phyloP scores from a whole-genome alignment of 192 early-diverging fungal species.

The Coemansia sp. region DNA sequence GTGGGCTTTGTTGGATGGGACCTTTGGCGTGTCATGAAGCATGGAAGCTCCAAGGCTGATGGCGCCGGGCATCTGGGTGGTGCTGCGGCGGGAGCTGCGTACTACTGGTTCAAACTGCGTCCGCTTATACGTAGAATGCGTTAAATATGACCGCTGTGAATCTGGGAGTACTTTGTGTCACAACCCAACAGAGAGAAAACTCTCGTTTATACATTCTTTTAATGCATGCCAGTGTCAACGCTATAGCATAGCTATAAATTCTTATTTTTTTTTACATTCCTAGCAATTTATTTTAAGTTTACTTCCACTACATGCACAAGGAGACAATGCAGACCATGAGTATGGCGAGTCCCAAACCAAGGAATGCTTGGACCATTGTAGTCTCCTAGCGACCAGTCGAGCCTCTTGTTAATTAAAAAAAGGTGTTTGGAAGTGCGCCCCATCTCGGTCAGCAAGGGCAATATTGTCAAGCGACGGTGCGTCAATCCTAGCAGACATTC shows the following conservation, averaged over 20 bases:
- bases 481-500: not conserved
- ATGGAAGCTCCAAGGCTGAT: constrained; percentile 27
- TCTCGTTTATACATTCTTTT: no score
- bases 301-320: constrained; percentile 91
- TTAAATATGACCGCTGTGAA: not conserved
- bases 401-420: constrained; percentile 90
- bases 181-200: not conserved
- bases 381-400: constrained; percentile 93
- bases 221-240: no score
- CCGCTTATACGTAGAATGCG: constrained; percentile 46
- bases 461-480: constrained; percentile 80
- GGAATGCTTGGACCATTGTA: constrained; percentile 94
- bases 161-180: not conserved
- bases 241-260: not conserved
- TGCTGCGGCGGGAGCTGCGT: constrained; percentile 43
- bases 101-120: constrained; percentile 57
- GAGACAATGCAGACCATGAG: constrained; percentile 87
- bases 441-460: constrained; percentile 93
- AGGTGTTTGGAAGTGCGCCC: constrained; percentile 90
- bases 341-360: constrained; percentile 97
- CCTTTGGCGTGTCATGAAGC: constrained; percentile 24
- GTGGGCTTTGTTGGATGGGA: constrained; percentile 51
- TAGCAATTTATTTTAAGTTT: no score
- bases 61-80: constrained; percentile 59
- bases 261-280: no score